A percentile compares a stretch with the other conserved stretches of the same genome.
Conservation (phyloP, 1,284 basidiomycete genomes). For the Agaricales sp. region DNA sequence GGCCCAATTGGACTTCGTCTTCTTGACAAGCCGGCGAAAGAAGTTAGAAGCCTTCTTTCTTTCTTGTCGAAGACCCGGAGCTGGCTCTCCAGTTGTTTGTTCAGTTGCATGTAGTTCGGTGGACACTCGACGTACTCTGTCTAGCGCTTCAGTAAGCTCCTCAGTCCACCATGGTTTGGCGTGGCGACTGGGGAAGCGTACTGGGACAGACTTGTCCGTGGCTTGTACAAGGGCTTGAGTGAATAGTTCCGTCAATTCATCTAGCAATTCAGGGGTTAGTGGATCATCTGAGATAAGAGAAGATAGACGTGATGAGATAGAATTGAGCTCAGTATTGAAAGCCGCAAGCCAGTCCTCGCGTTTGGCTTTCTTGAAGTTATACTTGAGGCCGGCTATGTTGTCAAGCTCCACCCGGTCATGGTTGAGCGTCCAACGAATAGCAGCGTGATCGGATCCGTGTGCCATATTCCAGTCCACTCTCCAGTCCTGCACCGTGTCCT, state of each 20-base stretch:
- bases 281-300: neutral
- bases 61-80: neutral
- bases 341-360: conserved; percentile 5
- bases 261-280: too few species aligned
- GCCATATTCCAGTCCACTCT: conserved; percentile 4
- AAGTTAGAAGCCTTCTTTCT: neutral
- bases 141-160: neutral
- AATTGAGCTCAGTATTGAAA: neutral
- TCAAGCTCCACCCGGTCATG: conserved; percentile 7
- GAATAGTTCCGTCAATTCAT: too few species aligned
- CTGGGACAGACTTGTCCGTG: neutral
- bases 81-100: neutral
- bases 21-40: neutral
- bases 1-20: neutral
- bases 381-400: conserved; percentile 7
- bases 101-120: neutral
- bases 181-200: neutral
- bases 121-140: neutral
- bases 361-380: conserved; percentile 8
- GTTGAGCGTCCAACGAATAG: conserved; percentile 9
- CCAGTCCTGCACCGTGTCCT: conserved; percentile 12
- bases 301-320: neutral
- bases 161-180: neutral
- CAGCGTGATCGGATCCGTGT: conserved; percentile 12
- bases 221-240: neutral